A percentile compares a stretch with the other conserved stretches of the same genome.
These are phyloP conservation scores for Prunus mume DNA, from an alignment of 306 rosid genomes.

Conservation along the genomic window DNA sequence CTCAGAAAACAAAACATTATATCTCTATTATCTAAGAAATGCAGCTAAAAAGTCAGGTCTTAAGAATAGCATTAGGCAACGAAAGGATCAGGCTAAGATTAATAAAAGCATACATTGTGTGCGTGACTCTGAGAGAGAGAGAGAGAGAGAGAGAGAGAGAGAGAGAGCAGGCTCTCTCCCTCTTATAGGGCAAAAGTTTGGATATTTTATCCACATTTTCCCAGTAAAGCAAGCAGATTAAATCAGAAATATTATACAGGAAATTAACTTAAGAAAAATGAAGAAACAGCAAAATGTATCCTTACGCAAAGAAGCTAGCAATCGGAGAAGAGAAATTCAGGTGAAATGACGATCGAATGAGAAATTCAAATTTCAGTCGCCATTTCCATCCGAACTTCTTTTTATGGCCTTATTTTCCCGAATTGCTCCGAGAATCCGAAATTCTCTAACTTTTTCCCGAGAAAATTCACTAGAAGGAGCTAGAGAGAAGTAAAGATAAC, in stretches of 20 bases:
- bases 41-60: neutral
- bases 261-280: conserved; percentile 9
- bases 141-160: too few species aligned
- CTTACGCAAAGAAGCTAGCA: conserved; percentile 33
- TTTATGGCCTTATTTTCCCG: neutral
- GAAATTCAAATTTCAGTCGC: conserved; percentile 5
- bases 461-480: neutral
- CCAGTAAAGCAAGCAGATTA: conserved; percentile 9
- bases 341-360: conserved; percentile 18
- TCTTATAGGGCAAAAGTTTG: too few species aligned
- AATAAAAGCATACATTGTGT: too few species aligned
- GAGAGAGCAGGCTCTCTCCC: too few species aligned
- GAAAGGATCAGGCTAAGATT: neutral
- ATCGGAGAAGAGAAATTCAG: conserved; percentile 30
- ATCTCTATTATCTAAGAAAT: too few species aligned
- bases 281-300: neutral
- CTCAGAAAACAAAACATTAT: neutral
- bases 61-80: neutral
- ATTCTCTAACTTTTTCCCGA: conserved; percentile 1
- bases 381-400: conserved; percentile 8
- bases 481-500: neutral
- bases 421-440: neutral
- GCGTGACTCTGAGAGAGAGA: too few species aligned
- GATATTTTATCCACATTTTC: conserved; percentile 1
- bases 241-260: neutral